Conservation (phyloP, 1,284 basidiomycete genomes). For the Cryptococcus sp. region DNA sequence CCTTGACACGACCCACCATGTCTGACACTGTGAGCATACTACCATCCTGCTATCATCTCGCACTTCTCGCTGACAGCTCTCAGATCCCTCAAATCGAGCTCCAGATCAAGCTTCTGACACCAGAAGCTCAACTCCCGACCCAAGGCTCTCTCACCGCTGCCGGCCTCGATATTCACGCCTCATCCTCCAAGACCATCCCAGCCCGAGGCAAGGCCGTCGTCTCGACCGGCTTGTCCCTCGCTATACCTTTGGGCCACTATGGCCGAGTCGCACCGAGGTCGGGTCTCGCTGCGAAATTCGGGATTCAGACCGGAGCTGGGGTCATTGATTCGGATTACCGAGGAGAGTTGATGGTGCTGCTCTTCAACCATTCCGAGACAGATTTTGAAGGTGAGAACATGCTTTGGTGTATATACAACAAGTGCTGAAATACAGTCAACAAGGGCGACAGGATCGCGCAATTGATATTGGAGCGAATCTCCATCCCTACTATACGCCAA, state of each 20-base stretch:
- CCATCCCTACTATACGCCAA: slow-evolving; percentile 76
- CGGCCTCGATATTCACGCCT: slow-evolving; percentile 91
- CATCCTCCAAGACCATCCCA: slow-evolving; percentile 70
- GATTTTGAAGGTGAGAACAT: slow-evolving; percentile 72
- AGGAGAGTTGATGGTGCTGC: slow-evolving; percentile 82
- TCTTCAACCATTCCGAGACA: slow-evolving; percentile 85
- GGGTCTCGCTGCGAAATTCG: slow-evolving; percentile 90
- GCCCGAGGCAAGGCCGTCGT: slow-evolving; percentile 83
- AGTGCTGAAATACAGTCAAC: slow-evolving; percentile 57
- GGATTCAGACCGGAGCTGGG: slow-evolving; percentile 94
- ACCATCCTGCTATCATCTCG: neutral
- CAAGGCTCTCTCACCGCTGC: slow-evolving; percentile 80
- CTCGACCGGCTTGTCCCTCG: slow-evolving; percentile 84
- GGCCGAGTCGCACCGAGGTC: slow-evolving; percentile 92
- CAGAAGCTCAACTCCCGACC: slow-evolving; percentile 77
- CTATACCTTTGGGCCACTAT: slow-evolving; percentile 87
- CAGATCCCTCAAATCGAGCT: slow-evolving; percentile 45
- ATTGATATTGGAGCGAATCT: slow-evolving; percentile 85
- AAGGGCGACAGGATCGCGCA: slow-evolving; percentile 92
- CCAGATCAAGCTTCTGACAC: slow-evolving; percentile 83
- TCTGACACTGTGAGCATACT: neutral
- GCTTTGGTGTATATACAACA: neutral
- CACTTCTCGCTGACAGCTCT: neutral
- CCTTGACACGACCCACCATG: no score
- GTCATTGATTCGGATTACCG: slow-evolving; percentile 96